Base-by-base conservation (phyloP, 2,329 filamentous ascomycete genomes). In the Rhynchosporium agropyri region DNA sequence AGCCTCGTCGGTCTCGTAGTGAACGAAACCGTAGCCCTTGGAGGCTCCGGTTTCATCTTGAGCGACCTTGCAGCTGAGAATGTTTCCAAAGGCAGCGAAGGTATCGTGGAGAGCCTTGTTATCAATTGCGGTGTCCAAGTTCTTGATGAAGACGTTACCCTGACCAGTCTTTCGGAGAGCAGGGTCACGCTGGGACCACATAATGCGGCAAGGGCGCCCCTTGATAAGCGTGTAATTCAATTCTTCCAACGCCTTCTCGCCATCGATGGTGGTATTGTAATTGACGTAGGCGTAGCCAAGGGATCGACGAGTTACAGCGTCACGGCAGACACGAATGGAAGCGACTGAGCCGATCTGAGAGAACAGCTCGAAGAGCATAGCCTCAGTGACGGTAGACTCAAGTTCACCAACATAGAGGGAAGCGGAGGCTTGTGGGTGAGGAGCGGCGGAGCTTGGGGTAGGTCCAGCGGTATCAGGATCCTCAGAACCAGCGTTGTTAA, bases 101-200 rank as follows among this genome's bases (percentile, higher is more conserved):
- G 95, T 99, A 80, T 99, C 95, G 83, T 99, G 95, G 63, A 99
- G 90, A 77, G 95, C 95, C 87, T 99, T 99, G 89, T 99, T 99
- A 83, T 99, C 95, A 75, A 99, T 99, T 74, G 95, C 95, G 71
- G 89, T 89, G 79, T 99, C 95, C 70, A 99, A 85, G 83, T 99
- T 99, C 89, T 99, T 99, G 87, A 99, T 99, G 86, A 99, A 99
- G 74, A 99, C 94, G 77, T 99, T 99, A 78, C 95, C 95, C 82
- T 97, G 92, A 71, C 95, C 95, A 72, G 92, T 99, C 89, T 99
- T 99, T 83, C 95, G 95, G 74, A 99, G 89, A 77, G 94, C 94
- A 70, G 95, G 95, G 80, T 99, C 95, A 79, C 95, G 95, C 86
- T 99, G 95, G 70, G 95, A 99, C 95, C 95, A 99, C 95, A 99